These are phyloP conservation scores for Tubosaeta sp. DNA, from an alignment of 768 basidiomycete species.

Conservation along the genomic window DNA sequence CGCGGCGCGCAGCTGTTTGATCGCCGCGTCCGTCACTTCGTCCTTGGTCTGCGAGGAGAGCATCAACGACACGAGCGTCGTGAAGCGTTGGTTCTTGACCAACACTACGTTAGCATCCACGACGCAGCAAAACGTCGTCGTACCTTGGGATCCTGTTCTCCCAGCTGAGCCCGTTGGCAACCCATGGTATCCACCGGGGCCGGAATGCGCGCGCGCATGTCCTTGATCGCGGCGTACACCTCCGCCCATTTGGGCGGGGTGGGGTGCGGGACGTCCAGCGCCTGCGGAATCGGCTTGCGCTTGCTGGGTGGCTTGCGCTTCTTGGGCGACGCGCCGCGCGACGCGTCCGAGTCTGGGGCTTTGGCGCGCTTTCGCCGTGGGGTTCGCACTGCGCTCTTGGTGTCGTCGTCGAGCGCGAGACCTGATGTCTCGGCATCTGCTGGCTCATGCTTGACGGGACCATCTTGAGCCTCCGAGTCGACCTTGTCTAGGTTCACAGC, in stretches of 20 bases:
- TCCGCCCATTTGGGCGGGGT: conserved; percentile 65
- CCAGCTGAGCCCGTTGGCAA: conserved; percentile 64
- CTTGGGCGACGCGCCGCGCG: neutral
- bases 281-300: conserved; percentile 49
- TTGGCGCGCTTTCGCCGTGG: neutral
- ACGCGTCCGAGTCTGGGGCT: neutral
- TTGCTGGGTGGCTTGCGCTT: conserved; percentile 48
- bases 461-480: conserved; percentile 1
- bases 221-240: conserved; percentile 65
- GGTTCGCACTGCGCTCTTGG: neutral
- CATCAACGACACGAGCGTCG: conserved; percentile 90
- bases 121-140: too few species aligned
- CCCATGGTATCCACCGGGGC: conserved; percentile 96
- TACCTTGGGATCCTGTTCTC: conserved; percentile 66
- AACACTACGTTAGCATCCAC: neutral
- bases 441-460: conserved; percentile 30
- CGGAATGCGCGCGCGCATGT: conserved; percentile 64
- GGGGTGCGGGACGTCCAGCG: conserved; percentile 59
- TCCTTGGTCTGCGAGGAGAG: conserved; percentile 96
- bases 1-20: conserved; percentile 63
- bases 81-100: conserved; percentile 69
- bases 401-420: neutral
- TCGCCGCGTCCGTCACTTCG: conserved; percentile 78
- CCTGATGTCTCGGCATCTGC: neutral
- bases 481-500: neutral